Base-by-base conservation (phyloP, 345 rosid genomes). In the Pistacia vera region DNA sequence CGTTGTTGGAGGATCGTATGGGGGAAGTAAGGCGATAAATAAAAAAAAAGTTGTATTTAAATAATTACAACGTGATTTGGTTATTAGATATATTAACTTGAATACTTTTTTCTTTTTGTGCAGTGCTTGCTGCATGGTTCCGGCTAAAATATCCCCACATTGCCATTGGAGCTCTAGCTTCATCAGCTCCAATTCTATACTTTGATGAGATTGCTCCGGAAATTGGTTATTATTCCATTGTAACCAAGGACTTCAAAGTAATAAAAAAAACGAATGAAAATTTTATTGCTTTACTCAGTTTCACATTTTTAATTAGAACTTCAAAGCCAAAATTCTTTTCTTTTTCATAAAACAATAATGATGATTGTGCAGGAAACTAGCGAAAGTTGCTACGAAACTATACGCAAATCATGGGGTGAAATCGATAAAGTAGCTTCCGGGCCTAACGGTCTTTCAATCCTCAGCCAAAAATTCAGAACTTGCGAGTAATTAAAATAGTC, bases 41-140 rank as follows among this genome's bases (percentile, higher is more conserved):
- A 8, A 6, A 16, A 10, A 35, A 41, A 11, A 63, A 25, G n/a
- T 7, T 63, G 38, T 12, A 13, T 13, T 3, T 13, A 4, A 14
- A 14, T 16, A 16, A 63, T 62, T 4, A 62, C 1, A 63, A 16
- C 22, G 4, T 33, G 6, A 7, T 7, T 41, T 41, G 46, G 17
- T n/a, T 28, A 11, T 2, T 48, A 67, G 5, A 49, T 48, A 63
- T 35, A 35, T 41, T 13, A 8, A 52, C 1, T n/a, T n/a, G 33
- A 28, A 30, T 25, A 6, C 3, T 16, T 33, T 18, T 44, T 59
- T 58, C 3, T 2, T 16, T 11, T 68, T 69, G 75, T 51, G 49
- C 80, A 86, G 94, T 88, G 92, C 86, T 90, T 51, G 92, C 95
- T 33, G 78, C 90, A 18, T 90, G 91, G 92, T 90, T 90, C 73